These are phyloP conservation scores for Arachnopeziza araneosa DNA, from an alignment of 2,329 filamentous ascomycete species.

Conservation along the genomic window DNA sequence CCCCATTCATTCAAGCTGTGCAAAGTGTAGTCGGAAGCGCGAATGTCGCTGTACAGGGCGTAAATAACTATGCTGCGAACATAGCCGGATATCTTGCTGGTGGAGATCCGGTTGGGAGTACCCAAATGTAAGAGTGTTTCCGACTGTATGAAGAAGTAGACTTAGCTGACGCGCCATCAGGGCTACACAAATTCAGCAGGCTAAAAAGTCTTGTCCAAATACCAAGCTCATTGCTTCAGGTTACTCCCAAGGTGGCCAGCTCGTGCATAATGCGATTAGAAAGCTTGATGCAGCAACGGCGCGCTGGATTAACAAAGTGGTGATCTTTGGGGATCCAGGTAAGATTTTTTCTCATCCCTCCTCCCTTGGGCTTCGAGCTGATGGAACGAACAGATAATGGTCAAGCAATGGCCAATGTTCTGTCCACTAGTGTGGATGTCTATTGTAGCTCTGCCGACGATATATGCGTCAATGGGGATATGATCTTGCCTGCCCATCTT, in stretches of 20 bases:
- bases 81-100: not conserved
- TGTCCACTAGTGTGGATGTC: conserved; percentile 32
- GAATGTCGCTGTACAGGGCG: conserved; percentile 27
- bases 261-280: not conserved
- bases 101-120: not conserved
- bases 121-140: not conserved
- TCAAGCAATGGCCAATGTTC: conserved; percentile 20
- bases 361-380: not conserved
- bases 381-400: conserved; percentile 16
- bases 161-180: not conserved
- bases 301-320: conserved; percentile 34
- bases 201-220: not conserved
- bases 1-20: conserved; percentile 28
- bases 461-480: conserved; percentile 43
- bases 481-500: conserved; percentile 37
- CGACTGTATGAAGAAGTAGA: not conserved
- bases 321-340: conserved; percentile 40
- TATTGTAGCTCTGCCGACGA: conserved; percentile 45
- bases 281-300: conserved; percentile 17
- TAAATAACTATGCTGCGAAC: conserved; percentile 29
- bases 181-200: not conserved
- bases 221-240: not conserved
- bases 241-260: not conserved
- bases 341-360: conserved; percentile 18
- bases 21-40: conserved; percentile 17